Base-by-base conservation (phyloP, 148 eudicot species). In the Persicaria tinctoria region DNA sequence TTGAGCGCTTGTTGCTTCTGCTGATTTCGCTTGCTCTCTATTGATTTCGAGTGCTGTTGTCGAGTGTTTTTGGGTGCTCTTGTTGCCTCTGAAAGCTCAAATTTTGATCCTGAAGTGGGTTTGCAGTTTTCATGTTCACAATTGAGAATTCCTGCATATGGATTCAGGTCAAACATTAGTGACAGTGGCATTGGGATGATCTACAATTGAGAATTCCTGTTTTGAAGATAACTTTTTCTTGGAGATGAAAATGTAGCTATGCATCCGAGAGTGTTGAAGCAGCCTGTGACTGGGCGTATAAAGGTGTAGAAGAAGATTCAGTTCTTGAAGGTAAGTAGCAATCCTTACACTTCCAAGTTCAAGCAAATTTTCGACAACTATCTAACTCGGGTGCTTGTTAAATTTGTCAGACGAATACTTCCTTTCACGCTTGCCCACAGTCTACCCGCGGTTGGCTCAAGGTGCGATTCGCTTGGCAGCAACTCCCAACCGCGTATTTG, bases 251-350 rank as follows among this genome's bases (percentile, higher is more conserved):
- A 18, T 66, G 48, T 5, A 92, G 97, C 83, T 92, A 88, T 85
- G 97, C 97, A 68, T 80, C 87, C 41, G 97, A 92, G 83, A 87
- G 97, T 44, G 87, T 88, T 17, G 78, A 79, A 75, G 93, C 91
- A 79, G 93, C 95, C 27, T 92, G 97, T 64, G 82, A 84, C 17
- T 84, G 91, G 86, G 97, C 96, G 44, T 93, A 93, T 74, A 90
- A 87, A 75, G 96, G 84, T 41, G 96, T 86, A 14, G 73, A 73
- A 4, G 84, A 89, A 77, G 86, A 66, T 68, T 92, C 96, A 17
- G 81, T 81, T 6, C 90, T 88, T 59, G 83, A 82, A 87, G 93
- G 95, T 80, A 76, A 81, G 70, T 66, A 38, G 47, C 14, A 66
- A 13, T 44, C 70, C 70, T 66, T 64, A 64, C 70, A 13, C 6